Evolutionary conservation across 2,329 filamentous ascomycete species (phyloP), one percentile per base, ranked within the genome.

Genomic region (Claviceps sp.): DNA sequence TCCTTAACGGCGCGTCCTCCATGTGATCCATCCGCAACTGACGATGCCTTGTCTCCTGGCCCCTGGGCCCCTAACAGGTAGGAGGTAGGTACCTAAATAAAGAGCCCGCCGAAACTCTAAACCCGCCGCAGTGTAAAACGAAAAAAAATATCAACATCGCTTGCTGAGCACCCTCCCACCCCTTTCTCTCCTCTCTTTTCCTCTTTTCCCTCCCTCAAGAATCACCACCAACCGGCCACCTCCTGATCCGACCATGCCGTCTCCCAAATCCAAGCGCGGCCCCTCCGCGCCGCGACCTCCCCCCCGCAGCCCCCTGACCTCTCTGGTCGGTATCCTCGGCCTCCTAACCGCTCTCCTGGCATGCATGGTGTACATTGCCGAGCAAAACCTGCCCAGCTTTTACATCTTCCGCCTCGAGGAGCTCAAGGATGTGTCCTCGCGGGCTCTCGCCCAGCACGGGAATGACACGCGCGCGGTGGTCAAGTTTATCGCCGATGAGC

Each of bases 341-440:
- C 60, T 81, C 51, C 59, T 81, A 47, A 67, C 81, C 49, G 79
- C 74, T 52, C 60, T 81, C 56, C 63, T 84, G 51, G 69, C 74
- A 13, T 73, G 76, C 7, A 58, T 81, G 51, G 70, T 76, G 60
- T 77, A 77, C 67, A 60, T 76, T 54, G 64, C 81, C 42, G 80
- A 85, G 65, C 71, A 74, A 60, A 77, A 78, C 66, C 70, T 80
- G 53, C 72, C 79, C 55, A 68, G 65, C 53, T 82, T 90, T 72
- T 93, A 89, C 75, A 79, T 93, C 67, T 90, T 94, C 68, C 71
- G 82, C 51, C 77, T 78, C 2, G 72, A 74, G 16, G 76, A 87
- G 55, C 75, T 94, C 54, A 80, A 88, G 63, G 75, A 83, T 55
- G 70, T 93, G 37, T 77, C 84, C 11, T 70, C 78, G 67, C 76